Evolutionary conservation across 164 flowering plant species (phyloP), one percentile per base, ranked within the genome.

Genomic region (Platanus orientalis): DNA sequence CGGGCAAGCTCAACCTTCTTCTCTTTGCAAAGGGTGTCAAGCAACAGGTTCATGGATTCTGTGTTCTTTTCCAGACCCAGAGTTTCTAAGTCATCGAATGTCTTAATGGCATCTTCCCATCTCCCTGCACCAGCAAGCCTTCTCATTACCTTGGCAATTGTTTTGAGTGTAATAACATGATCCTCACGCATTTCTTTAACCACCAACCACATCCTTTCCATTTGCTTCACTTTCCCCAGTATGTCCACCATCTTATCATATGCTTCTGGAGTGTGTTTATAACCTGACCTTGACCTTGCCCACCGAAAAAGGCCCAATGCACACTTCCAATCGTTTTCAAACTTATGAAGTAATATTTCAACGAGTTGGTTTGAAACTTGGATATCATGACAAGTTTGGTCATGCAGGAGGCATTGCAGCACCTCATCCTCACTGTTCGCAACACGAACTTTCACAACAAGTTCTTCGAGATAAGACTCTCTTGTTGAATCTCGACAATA

Each of bases 11-110:
- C 82, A 23, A 88, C 97, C 60, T 63, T 82, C 39, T 50, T 64
- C 74, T 82, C 95, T 67, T 88, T 88, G 80, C 92, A 87, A 60
- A 88, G 95, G 24, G 93, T 83, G 67, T 84, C 93, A 48, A 91
- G 88, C 74, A 91, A 74, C 59, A 91, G 40, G 61, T 88, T 91
- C 97, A 91, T 84, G 5, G 93, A 70, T 39, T 88, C 91, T 0
- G 87, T 81, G 65, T 84, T 77, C 77, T 84, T 86, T 70, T 82
- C 76, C 73, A 90, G 71, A 6, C 94, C 89, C 57, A 71, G 82
- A 42, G 56, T 69, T 26, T 69, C 84, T 48, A 72, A 58, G 24
- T 67, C 60, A 63, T 72, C 61, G 40, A 72, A 72, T 7, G 36
- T 40, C 62, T 63, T 63, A 14, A 80, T 78, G 7, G 85, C 92